phyloP scores from a whole-genome alignment of 495 filamentous ascomycete genomes.

The Aspergillus kassunensis region DNA sequence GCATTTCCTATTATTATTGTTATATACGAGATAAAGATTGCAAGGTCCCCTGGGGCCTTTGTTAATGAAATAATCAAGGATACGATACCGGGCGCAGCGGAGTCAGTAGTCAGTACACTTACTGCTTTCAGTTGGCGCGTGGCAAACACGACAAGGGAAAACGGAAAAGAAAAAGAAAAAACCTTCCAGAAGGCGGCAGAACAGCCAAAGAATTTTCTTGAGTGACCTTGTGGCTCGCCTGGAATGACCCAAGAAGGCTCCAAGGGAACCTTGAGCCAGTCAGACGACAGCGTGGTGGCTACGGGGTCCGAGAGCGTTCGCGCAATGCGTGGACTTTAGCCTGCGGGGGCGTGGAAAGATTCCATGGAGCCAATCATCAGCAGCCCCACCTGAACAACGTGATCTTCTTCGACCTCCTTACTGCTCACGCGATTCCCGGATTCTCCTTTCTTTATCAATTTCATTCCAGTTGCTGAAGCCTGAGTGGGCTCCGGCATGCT shows the following conservation, averaged over 20 bases:
- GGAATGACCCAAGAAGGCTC: slow-evolving; percentile 7
- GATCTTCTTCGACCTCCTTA: not conserved
- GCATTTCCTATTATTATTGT: not conserved
- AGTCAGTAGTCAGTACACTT: not conserved
- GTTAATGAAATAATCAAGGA: too few relatives aligned
- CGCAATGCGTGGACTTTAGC: slow-evolving; percentile 12
- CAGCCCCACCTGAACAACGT: slow-evolving; percentile 4
- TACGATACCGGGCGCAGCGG: not conserved
- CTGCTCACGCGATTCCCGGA: slow-evolving; percentile 2
- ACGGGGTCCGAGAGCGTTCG: not conserved
- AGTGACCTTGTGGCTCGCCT: not conserved
- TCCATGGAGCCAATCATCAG: not conserved
- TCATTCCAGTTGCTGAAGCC: not conserved
- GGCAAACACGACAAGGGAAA: not conserved
- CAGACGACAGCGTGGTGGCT: not conserved
- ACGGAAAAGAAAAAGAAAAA: not conserved
- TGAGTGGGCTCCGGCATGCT: too few relatives aligned
- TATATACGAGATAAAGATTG: not conserved
- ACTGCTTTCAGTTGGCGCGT: slow-evolving; percentile 4
- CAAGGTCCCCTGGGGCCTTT: too few relatives aligned
- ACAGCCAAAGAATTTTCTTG: slow-evolving; percentile 16
- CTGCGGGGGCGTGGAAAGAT: slow-evolving; percentile 1
- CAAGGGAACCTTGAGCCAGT: too few relatives aligned
- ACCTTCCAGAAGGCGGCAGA: slow-evolving; percentile 19
- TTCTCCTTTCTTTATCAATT: not conserved